A percentile compares a stretch with the other conserved stretches of the same genome.
Evolutionary conservation across 1,284 basidiomycete species (phyloP).

Genomic region (Gomphus bonarii): DNA sequence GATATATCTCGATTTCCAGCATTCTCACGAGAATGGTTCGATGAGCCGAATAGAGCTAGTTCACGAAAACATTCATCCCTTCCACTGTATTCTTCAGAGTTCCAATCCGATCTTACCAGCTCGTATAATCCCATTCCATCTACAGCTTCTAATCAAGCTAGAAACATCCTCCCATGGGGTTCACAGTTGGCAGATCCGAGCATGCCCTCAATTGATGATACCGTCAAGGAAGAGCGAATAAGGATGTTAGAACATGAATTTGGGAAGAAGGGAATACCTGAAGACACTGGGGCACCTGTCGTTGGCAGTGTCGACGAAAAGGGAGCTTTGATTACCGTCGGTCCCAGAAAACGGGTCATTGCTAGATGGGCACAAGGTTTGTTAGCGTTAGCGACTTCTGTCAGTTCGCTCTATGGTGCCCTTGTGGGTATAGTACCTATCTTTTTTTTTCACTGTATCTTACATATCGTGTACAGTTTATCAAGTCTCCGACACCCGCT

Average conservation of each 20-base stretch:
- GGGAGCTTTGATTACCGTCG: slow-evolving; percentile 48
- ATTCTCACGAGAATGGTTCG: slow-evolving; percentile 52
- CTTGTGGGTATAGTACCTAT: slow-evolving; percentile 25
- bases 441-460: not conserved
- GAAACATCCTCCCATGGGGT: slow-evolving; percentile 16
- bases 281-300: slow-evolving; percentile 32
- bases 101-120: slow-evolving; percentile 19
- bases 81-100: slow-evolving; percentile 20
- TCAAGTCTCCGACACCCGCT: slow-evolving; percentile 42
- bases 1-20: slow-evolving; percentile 52
- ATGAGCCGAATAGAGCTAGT: slow-evolving; percentile 16
- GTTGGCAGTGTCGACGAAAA: slow-evolving; percentile 48
- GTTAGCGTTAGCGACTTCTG: slow-evolving; percentile 38
- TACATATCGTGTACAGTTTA: slow-evolving; percentile 30
- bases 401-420: slow-evolving; percentile 52
- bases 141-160: slow-evolving; percentile 17
- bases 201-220: slow-evolving; percentile 31
- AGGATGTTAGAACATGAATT: slow-evolving; percentile 63
- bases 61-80: slow-evolving; percentile 16
- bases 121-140: slow-evolving; percentile 19
- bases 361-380: slow-evolving; percentile 39
- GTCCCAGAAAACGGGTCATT: slow-evolving; percentile 46
- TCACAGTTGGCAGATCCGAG: slow-evolving; percentile 25
- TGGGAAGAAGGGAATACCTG: slow-evolving; percentile 24
- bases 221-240: slow-evolving; percentile 53